phyloP scores from a whole-genome alignment of 495 filamentous ascomycete genomes.

The Hypoxylon cercidicola region DNA sequence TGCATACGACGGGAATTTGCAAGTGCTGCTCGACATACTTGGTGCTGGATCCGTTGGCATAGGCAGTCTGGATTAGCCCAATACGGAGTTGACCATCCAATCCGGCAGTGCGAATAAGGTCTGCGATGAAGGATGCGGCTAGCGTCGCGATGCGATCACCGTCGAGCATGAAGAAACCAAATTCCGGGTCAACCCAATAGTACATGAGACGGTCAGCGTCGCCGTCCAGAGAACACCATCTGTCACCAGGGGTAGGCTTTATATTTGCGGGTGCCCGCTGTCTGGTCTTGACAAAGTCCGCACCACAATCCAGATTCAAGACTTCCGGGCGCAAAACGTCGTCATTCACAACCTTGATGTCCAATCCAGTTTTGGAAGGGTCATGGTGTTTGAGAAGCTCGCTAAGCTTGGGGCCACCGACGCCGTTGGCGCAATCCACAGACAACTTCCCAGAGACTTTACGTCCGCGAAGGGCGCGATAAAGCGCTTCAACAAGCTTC shows the following conservation, averaged over 20 bases:
- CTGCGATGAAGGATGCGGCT: conserved; percentile 91
- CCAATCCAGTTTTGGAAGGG: conserved; percentile 69
- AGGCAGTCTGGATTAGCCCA: conserved; percentile 95
- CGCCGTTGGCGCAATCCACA: conserved; percentile 96
- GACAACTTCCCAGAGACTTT: conserved; percentile 75
- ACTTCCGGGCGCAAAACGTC: conserved; percentile 87
- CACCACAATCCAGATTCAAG: conserved; percentile 92
- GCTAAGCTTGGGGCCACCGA: conserved; percentile 90
- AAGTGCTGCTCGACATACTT: conserved; percentile 88
- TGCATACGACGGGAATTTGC: conserved; percentile 90
- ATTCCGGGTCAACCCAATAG: conserved; percentile 87
- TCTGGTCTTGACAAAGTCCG: conserved; percentile 96
- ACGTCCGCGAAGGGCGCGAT: conserved; percentile 78
- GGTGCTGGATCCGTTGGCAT: conserved; percentile 96
- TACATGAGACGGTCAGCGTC: conserved; percentile 96
- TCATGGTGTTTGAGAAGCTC: conserved; percentile 88
- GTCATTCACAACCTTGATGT: conserved; percentile 91
- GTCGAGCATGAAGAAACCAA: conserved; percentile 87
- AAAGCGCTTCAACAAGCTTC: conserved; percentile 85
- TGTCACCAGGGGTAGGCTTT: conserved; percentile 75
- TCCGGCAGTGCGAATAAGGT: conserved; percentile 82
- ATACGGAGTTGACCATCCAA: conserved; percentile 83
- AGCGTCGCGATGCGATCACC: conserved; percentile 97
- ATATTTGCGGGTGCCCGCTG: conserved; percentile 89
- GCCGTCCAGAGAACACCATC: conserved; percentile 93